These are phyloP conservation scores for Nakazawaea wickerhamii DNA, from an alignment of 805 yeast species.

Conservation along the genomic window DNA sequence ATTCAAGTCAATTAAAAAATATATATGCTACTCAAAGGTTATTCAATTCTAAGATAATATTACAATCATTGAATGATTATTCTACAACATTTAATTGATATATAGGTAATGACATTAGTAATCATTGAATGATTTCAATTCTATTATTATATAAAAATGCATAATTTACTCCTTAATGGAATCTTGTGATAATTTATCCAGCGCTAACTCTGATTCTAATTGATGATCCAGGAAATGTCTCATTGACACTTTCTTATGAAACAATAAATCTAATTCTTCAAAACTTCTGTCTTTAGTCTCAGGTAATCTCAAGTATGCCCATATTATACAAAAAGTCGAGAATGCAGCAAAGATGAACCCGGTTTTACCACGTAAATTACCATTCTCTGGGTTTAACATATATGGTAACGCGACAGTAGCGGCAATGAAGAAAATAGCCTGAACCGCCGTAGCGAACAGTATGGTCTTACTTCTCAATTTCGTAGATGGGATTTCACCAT, in stretches of 20 bases:
- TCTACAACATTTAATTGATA: too few relatives aligned
- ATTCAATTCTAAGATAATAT: too few relatives aligned
- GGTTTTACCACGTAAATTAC: slow-evolving; percentile 41
- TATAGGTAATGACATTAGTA: too few relatives aligned
- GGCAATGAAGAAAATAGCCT: slow-evolving; percentile 27
- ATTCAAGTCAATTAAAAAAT: too few relatives aligned
- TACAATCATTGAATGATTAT: background rate
- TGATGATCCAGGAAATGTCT: slow-evolving; percentile 33
- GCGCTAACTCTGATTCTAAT: background rate
- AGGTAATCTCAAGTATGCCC: slow-evolving; percentile 33
- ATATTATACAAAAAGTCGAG: slow-evolving; percentile 16
- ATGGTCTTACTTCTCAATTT: slow-evolving; percentile 36
- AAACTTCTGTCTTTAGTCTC: slow-evolving; percentile 35
- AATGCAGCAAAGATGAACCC: slow-evolving; percentile 40
- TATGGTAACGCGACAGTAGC: slow-evolving; percentile 29
- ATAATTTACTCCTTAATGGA: too few relatives aligned
- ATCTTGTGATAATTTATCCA: background rate
- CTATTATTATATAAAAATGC: too few relatives aligned
- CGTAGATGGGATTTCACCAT: slow-evolving; percentile 36
- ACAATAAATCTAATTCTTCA: slow-evolving; percentile 32
- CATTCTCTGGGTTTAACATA: slow-evolving; percentile 38
- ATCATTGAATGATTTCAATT: too few relatives aligned
- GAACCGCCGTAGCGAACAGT: slow-evolving; percentile 32
- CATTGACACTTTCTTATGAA: slow-evolving; percentile 27
- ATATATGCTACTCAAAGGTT: too few relatives aligned